Evolutionary conservation across 139 green algal genomes (phyloP).

Genomic region (Picocystis salinarum): DNA sequence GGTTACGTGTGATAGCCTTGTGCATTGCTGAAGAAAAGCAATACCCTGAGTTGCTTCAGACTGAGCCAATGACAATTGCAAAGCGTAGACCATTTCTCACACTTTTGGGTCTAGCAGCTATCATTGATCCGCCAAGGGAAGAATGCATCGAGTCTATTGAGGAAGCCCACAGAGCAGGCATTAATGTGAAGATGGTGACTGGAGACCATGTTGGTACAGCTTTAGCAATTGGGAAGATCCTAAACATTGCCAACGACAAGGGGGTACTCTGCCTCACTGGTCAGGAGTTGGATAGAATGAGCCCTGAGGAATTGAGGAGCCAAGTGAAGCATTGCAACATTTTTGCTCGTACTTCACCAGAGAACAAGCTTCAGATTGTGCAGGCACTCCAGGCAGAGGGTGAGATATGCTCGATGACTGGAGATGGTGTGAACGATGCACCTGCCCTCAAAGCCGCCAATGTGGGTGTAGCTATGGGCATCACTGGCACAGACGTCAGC

Average conservation of each 20-base stretch:
- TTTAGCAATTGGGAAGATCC: constrained; percentile 35
- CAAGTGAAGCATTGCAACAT: neutral
- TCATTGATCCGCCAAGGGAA: constrained; percentile 58
- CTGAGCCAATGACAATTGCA: too few species aligned
- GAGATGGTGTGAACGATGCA: constrained; percentile 57
- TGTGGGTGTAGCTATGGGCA: constrained; percentile 61
- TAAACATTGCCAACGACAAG: constrained; percentile 20
- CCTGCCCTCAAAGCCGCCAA: constrained; percentile 55
- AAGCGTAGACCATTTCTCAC: too few species aligned
- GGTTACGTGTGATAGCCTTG: too few species aligned
- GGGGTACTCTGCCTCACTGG: constrained; percentile 7
- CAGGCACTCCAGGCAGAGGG: too few species aligned
- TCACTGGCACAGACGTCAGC: constrained; percentile 4
- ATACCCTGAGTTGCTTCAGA: too few species aligned
- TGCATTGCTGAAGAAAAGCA: too few species aligned
- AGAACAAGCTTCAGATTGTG: too few species aligned
- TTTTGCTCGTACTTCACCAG: too few species aligned
- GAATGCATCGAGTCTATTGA: constrained; percentile 47
- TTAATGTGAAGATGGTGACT: constrained; percentile 62
- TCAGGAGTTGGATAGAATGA: constrained; percentile 5
- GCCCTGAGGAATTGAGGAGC: constrained; percentile 3
- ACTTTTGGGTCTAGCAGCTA: constrained; percentile 48
- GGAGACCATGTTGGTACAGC: constrained; percentile 60
- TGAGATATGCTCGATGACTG: constrained; percentile 14
- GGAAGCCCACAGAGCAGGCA: constrained; percentile 28